Conservation (phyloP, 2,329 filamentous ascomycete species). For the Exutisphaerella laricina region DNA sequence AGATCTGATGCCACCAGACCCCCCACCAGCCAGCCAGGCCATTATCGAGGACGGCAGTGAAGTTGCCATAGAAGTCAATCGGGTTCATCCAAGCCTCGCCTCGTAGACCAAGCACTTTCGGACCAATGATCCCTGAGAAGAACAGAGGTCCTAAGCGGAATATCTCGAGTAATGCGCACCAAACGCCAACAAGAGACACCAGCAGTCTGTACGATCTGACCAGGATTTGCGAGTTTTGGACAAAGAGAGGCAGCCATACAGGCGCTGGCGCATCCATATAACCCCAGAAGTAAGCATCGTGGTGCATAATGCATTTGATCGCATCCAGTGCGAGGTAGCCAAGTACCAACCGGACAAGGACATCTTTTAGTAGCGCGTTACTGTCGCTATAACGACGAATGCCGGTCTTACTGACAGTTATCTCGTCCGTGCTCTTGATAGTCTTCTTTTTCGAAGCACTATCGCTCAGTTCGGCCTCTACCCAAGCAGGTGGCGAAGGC, state of each 20-base stretch:
- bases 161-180: conserved; percentile 55
- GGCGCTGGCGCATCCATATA: conserved; percentile 34
- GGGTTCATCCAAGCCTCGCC: conserved; percentile 58
- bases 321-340: conserved; percentile 66
- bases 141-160: conserved; percentile 58
- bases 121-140: conserved; percentile 54
- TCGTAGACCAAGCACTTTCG: conserved; percentile 55
- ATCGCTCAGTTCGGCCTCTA: conserved; percentile 35
- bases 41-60: conserved; percentile 53
- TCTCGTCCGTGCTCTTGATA: background rate
- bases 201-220: conserved; percentile 53
- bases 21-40: conserved; percentile 81
- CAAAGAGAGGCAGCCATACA: conserved; percentile 42
- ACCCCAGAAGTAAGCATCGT: conserved; percentile 70
- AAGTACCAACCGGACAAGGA: conserved; percentile 41
- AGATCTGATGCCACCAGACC: conserved; percentile 84
- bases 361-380: conserved; percentile 31
- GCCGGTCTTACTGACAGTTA: conserved; percentile 30
- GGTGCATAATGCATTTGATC: conserved; percentile 61
- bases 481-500: conserved; percentile 38
- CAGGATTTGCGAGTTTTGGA: conserved; percentile 38
- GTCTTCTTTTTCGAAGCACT: conserved; percentile 17
- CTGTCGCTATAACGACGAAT: conserved; percentile 35
- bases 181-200: conserved; percentile 52
- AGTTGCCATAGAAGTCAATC: conserved; percentile 49